Evolutionary conservation across 2,329 filamentous ascomycete genomes (phyloP).

Genomic region (Aspergillus eucalypticola): DNA sequence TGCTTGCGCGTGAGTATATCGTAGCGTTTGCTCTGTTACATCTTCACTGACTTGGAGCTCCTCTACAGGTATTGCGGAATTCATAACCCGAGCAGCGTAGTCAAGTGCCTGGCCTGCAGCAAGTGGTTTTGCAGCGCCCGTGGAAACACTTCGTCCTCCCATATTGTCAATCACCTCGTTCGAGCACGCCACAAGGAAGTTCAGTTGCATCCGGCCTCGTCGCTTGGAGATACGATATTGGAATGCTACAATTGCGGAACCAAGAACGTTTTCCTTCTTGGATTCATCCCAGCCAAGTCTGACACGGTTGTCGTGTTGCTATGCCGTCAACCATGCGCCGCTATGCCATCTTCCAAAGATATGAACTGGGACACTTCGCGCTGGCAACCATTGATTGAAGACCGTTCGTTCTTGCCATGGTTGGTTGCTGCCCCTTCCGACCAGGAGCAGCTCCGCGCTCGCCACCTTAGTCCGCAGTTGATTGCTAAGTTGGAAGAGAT

Average conservation of each 20-base stretch:
- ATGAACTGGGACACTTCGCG: slow-evolving; percentile 99
- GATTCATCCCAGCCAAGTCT: slow-evolving; percentile 97
- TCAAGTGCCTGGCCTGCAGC: slow-evolving; percentile 91
- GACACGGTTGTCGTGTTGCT: slow-evolving; percentile 96
- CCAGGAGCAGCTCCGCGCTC: slow-evolving; percentile 90
- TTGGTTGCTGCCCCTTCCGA: slow-evolving; percentile 87
- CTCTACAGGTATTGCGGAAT: slow-evolving; percentile 84
- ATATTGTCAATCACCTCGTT: slow-evolving; percentile 97
- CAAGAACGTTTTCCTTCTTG: slow-evolving; percentile 97
- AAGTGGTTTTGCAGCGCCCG: slow-evolving; percentile 99
- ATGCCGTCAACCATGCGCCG: slow-evolving; percentile 93
- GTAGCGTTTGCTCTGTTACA: neutral
- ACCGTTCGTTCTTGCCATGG: slow-evolving; percentile 92
- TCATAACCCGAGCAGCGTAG: slow-evolving; percentile 90
- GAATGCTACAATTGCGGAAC: slow-evolving; percentile 99
- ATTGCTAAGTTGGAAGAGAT: slow-evolving; percentile 96
- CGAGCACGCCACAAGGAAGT: slow-evolving; percentile 98
- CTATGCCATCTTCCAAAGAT: slow-evolving; percentile 93
- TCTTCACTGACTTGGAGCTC: slow-evolving; percentile 14
- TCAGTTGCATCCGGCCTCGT: slow-evolving; percentile 88
- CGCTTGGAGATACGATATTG: slow-evolving; percentile 90
- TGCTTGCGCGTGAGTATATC: slow-evolving; percentile 80
- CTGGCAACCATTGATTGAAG: slow-evolving; percentile 97
- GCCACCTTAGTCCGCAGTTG: slow-evolving; percentile 88
- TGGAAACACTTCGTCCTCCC: slow-evolving; percentile 92